Evolutionary conservation across 495 filamentous ascomycete genomes (phyloP).

Genomic region (Clohesyomyces aquaticus): DNA sequence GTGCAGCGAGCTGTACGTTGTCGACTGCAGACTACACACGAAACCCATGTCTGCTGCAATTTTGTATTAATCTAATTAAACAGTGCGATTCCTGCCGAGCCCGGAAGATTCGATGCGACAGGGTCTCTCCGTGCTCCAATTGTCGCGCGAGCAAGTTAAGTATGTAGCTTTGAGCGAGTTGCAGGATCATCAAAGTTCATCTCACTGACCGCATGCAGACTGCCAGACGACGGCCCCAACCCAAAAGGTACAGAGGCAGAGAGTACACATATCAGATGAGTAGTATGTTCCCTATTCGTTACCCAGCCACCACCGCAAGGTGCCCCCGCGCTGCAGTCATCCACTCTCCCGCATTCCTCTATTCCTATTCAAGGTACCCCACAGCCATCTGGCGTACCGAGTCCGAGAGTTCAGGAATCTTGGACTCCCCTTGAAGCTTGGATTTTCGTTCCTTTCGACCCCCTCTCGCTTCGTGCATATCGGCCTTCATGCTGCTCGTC

Average conservation of each 20-base stretch:
- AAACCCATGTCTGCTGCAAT: too few relatives aligned
- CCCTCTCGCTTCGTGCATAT: neutral
- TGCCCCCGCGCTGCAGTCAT: neutral
- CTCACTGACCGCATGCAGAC: conserved; percentile 31
- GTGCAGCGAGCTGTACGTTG: conserved; percentile 32
- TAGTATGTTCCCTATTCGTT: conserved; percentile 53
- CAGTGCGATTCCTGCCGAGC: conserved; percentile 38
- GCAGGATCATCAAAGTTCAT: neutral
- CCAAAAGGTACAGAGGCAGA: conserved; percentile 62
- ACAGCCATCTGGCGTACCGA: too few relatives aligned
- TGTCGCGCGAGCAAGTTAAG: conserved; percentile 50
- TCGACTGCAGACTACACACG: too few relatives aligned
- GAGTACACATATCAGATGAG: conserved; percentile 69
- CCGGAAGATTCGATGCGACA: conserved; percentile 52
- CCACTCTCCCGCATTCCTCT: neutral
- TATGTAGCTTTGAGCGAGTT: conserved; percentile 4
- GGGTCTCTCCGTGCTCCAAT: conserved; percentile 54
- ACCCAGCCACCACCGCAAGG: neutral
- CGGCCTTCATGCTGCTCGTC: neutral
- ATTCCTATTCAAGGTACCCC: too few relatives aligned
- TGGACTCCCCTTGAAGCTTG: too few relatives aligned
- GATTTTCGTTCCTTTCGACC: too few relatives aligned
- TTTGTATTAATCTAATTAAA: conserved; percentile 1
- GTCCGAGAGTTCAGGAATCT: too few relatives aligned
- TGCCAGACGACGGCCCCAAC: conserved; percentile 64